A percentile compares a stretch with the other conserved stretches of the same genome.
phyloP scores from a whole-genome alignment of 352 stramenopile species.

The Phytophthora palmivora region DNA sequence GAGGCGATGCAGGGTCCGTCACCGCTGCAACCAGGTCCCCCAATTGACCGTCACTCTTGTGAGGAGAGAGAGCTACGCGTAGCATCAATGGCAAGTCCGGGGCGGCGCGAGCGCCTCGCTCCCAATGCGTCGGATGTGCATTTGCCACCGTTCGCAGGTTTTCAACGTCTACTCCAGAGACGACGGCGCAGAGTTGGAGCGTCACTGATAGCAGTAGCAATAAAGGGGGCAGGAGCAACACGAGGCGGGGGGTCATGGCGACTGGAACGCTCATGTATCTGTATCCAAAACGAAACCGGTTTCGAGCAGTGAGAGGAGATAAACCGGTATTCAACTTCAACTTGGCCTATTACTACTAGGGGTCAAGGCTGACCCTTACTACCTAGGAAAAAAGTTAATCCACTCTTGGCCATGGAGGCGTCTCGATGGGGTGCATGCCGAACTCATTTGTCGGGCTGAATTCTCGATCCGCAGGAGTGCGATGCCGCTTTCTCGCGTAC shows the following conservation, averaged over 20 bases:
- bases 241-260: constrained; percentile 11
- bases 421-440: constrained; percentile 31
- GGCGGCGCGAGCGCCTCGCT: constrained; percentile 37
- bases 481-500: constrained; percentile 30
- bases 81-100: constrained; percentile 36
- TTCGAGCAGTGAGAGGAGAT: constrained; percentile 6
- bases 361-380: no score
- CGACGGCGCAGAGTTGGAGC: constrained; percentile 2
- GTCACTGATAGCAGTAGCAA: constrained; percentile 7
- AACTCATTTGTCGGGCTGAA: constrained; percentile 20
- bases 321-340: constrained; percentile 12
- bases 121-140: constrained; percentile 29
- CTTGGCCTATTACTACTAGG: no score
- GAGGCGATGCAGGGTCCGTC: constrained; percentile 51
- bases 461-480: neutral
- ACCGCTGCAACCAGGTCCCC: constrained; percentile 47
- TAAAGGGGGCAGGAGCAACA: constrained; percentile 8
- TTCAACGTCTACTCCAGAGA: constrained; percentile 1
- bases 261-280: neutral
- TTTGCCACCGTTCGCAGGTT: constrained; percentile 23
- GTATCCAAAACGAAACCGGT: no score
- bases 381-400: constrained; percentile 8
- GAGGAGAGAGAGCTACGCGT: constrained; percentile 44
- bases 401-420: constrained; percentile 20
- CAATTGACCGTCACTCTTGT: constrained; percentile 44